Percentiles rank a stretch among this genome's conserved stretches.
phyloP scores from a whole-genome alignment of 768 basidiomycete genomes.

The Ramaria rubella region DNA sequence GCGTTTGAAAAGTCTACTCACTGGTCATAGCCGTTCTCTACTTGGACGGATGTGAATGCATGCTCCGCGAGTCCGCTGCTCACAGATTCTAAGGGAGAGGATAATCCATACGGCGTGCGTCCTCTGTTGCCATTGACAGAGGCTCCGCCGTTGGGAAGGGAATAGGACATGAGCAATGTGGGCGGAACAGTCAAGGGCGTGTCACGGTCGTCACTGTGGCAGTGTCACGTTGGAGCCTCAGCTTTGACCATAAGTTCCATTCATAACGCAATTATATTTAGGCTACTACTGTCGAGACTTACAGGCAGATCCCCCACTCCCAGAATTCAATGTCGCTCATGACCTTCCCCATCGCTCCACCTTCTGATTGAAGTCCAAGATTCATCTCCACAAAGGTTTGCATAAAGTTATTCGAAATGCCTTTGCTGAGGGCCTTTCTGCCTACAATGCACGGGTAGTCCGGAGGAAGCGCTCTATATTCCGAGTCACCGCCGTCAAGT shows the following conservation, averaged over 20 bases:
- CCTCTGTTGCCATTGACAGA: slow-evolving; percentile 8
- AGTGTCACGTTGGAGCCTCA: not conserved
- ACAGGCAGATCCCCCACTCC: not conserved
- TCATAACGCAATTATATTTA: too few relatives aligned
- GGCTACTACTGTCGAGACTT: too few relatives aligned
- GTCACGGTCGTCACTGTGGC: not conserved
- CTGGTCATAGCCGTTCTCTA: slow-evolving; percentile 7
- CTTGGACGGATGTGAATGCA: not conserved
- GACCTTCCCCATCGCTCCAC: not conserved
- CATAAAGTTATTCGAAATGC: slow-evolving; percentile 50
- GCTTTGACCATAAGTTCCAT: not conserved
- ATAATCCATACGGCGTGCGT: slow-evolving; percentile 6
- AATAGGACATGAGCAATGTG: slow-evolving; percentile 6
- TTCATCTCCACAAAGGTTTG: slow-evolving; percentile 49
- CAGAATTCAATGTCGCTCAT: not conserved
- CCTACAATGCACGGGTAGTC: slow-evolving; percentile 46
- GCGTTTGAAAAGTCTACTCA: slow-evolving; percentile 6
- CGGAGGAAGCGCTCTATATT: slow-evolving; percentile 44
- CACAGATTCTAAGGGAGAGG: slow-evolving; percentile 5
- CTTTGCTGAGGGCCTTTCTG: slow-evolving; percentile 29
- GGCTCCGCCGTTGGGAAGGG: not conserved
- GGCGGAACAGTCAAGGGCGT: not conserved
- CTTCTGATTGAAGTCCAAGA: not conserved
- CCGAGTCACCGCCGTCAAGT: not conserved
- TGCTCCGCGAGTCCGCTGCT: slow-evolving; percentile 1